A percentile compares a stretch with the other conserved stretches of the same genome.
Evolutionary conservation across 2,329 filamentous ascomycete species (phyloP).

Genomic region (Paraphoma chrysanthemicola): DNA sequence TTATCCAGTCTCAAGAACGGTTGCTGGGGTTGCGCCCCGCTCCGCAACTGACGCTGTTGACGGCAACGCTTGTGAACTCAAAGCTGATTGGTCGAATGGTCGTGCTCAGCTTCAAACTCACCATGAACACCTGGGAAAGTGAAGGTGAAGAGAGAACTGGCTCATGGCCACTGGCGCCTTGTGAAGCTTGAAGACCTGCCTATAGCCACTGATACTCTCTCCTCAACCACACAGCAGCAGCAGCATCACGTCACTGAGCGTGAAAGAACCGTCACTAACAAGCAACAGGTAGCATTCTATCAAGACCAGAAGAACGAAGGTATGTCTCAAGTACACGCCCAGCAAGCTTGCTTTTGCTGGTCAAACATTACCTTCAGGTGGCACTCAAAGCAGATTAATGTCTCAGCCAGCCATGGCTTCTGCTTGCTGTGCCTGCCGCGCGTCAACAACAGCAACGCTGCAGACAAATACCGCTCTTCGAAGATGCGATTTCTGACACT

Average conservation of each 20-base stretch:
- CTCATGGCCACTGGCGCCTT: background rate
- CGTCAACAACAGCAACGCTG: background rate
- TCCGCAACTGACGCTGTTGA: background rate
- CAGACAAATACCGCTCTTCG: background rate
- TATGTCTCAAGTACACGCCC: background rate
- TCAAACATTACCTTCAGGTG: conserved; percentile 6
- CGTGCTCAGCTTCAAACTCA: conserved; percentile 3
- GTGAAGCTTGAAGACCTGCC: no score
- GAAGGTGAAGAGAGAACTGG: conserved; percentile 1
- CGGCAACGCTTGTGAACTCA: background rate
- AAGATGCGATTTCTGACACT: conserved; percentile 9
- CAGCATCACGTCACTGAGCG: background rate
- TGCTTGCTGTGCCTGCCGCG: conserved; percentile 2
- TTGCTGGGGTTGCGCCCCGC: conserved; percentile 23
- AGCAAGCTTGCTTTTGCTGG: conserved; percentile 10
- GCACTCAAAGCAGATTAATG: conserved; percentile 14
- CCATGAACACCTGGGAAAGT: background rate
- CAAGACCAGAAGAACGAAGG: background rate
- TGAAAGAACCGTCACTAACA: background rate
- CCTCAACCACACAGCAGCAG: background rate
- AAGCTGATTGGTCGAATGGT: conserved; percentile 9
- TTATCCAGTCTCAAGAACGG: background rate
- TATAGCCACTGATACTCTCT: background rate
- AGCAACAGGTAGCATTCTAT: background rate
- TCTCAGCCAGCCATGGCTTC: conserved; percentile 18